Conservation (phyloP, 2,329 filamentous ascomycete species). For the Ophiognomonia clavigignenti-juglandacearum region DNA sequence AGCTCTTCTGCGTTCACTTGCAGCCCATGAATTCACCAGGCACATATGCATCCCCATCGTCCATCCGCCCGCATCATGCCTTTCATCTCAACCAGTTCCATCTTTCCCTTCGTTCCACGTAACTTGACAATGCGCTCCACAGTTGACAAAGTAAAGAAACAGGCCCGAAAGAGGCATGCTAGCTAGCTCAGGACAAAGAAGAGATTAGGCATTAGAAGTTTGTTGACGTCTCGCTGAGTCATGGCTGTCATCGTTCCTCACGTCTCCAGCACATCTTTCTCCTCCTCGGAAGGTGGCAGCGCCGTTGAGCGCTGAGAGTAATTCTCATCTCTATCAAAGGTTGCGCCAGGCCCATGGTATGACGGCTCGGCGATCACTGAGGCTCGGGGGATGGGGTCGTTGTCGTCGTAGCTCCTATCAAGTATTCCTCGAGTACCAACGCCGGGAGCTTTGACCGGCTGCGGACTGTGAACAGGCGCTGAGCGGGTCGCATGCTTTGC, state of each 20-base stretch:
- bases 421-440: constrained; percentile 21
- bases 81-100: too few species aligned
- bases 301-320: constrained; percentile 32
- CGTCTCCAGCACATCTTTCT: constrained; percentile 35
- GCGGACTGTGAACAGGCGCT: constrained; percentile 32
- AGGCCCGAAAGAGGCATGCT: too few species aligned
- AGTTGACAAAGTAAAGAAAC: too few species aligned
- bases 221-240: background rate
- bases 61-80: too few species aligned
- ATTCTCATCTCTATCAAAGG: constrained; percentile 48
- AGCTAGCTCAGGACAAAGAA: background rate
- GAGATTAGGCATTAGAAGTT: constrained; percentile 1
- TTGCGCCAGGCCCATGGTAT: constrained; percentile 43
- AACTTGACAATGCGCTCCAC: too few species aligned
- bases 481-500: constrained; percentile 40
- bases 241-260: constrained; percentile 19
- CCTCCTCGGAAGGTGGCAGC: constrained; percentile 34
- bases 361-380: constrained; percentile 30
- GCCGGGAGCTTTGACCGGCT: constrained; percentile 26
- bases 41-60: too few species aligned
- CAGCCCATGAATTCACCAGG: too few species aligned
- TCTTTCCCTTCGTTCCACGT: too few species aligned
- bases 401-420: constrained; percentile 12
- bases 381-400: constrained; percentile 14
- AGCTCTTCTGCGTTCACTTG: too few species aligned